Conservation (phyloP, 805 yeast genomes). For the Cyberlindnera mycetangii region DNA sequence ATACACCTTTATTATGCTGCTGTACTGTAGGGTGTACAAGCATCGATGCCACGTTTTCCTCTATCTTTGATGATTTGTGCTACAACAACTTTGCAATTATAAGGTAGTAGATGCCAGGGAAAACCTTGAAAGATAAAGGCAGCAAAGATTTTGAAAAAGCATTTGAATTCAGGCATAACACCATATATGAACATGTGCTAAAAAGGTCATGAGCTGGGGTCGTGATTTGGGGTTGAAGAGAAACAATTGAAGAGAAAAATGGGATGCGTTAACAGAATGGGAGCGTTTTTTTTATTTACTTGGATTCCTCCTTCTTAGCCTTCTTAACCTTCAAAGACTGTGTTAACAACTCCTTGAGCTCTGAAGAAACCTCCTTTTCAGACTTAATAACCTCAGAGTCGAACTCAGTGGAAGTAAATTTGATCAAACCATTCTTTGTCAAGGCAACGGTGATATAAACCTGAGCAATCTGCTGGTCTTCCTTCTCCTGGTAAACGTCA, state of each 20-base stretch:
- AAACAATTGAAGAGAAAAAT: conserved; percentile 1
- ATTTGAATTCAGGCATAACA: neutral
- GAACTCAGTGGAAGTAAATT: conserved; percentile 56
- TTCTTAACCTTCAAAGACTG: conserved; percentile 49
- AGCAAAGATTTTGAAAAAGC: neutral
- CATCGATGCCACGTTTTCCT: no score
- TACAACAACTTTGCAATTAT: no score
- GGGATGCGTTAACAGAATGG: neutral
- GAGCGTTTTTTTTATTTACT: neutral
- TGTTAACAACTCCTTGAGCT: conserved; percentile 41
- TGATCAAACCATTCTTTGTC: conserved; percentile 69
- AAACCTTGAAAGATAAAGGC: no score
- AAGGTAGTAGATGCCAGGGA: no score
- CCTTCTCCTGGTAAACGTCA: conserved; percentile 65
- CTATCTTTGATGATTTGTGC: no score
- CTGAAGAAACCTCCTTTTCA: conserved; percentile 53
- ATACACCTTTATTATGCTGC: no score
- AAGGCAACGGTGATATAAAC: conserved; percentile 72
- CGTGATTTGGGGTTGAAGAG: conserved; percentile 8
- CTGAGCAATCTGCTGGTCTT: conserved; percentile 65
- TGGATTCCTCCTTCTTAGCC: conserved; percentile 24
- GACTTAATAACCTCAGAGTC: conserved; percentile 47
- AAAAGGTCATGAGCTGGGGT: conserved; percentile 8
- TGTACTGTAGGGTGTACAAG: no score
- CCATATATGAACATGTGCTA: neutral